Evolutionary conservation across 2,329 filamentous ascomycete species (phyloP), one percentile per base, ranked within the genome.

Genomic region (Dactylonectria macrodidyma): DNA sequence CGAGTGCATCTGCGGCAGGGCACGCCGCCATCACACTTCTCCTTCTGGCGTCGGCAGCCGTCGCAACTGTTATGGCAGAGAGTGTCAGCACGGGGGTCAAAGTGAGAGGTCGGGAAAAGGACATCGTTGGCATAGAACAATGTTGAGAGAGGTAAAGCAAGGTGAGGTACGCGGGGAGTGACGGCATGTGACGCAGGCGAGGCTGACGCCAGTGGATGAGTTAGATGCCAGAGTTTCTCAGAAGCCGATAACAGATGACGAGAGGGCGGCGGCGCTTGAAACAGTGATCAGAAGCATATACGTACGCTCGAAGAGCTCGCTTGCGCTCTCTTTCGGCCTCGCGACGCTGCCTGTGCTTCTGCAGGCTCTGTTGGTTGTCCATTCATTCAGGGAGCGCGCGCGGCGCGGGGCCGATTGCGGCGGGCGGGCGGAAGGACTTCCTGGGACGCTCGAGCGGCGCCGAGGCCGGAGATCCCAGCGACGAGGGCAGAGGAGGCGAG

Each of bases 1-100:
- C 84, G 85, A 64, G 83, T 80, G 73, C 86, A 88, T 62, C 87
- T 79, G 54, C 85, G 84, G 73, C 86, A 88, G 2, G 87, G 87
- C 19, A 86, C 80, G 57, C 86, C 87, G 54, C 86, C 87, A 71
- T 88, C 86, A 72, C 86, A 88, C 77, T 88, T 87, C 75, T 88
- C 86, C 73, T 88, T 88, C 65, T 86, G 82, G 68, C 85, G 82
- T 66, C 86, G 85, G 75, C 86, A 88, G 59, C 84, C 84, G 73
- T 87, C 85, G 73, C 86, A 88, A 66, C 86, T 88, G 55, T 36
- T 19, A 44, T 47, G 24, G 38, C 38, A 58, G 47, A 54, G 7
- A 34, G 5, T 8, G 54, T 66, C 19, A 66, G 61, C 33, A 44
- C 34, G 11, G n/a, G 24, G 14, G 19, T 41, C 6, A 36, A 54